phyloP scores from a whole-genome alignment of 192 early-diverging fungal species.

The Entomortierella beljakovae region DNA sequence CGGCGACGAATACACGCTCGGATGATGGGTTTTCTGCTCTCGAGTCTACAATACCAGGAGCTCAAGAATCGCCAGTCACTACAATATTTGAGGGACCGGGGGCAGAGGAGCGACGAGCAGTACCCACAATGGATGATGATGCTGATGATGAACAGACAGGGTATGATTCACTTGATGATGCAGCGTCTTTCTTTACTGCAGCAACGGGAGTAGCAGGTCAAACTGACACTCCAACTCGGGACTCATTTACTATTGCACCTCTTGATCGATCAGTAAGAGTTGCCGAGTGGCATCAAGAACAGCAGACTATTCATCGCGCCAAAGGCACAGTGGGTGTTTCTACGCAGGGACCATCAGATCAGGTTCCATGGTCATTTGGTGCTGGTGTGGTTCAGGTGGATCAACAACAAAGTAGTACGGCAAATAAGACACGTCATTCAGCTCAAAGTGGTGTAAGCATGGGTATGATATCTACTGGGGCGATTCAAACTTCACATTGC shows the following conservation, averaged over 20 bases:
- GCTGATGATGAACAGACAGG: slow-evolving; percentile 52
- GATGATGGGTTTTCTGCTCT: slow-evolving; percentile 22
- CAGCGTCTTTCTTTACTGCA: slow-evolving; percentile 50
- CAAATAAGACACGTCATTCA: slow-evolving; percentile 16
- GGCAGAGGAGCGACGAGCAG: slow-evolving; percentile 2
- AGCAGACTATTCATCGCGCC: slow-evolving; percentile 41
- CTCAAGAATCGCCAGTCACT: neutral
- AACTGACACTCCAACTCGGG: slow-evolving; percentile 35
- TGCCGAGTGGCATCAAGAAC: slow-evolving; percentile 52
- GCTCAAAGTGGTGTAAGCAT: slow-evolving; percentile 37
- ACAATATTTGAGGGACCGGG: neutral
- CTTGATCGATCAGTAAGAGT: slow-evolving; percentile 44
- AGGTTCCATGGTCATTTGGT: slow-evolving; percentile 36
- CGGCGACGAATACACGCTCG: slow-evolving; percentile 11
- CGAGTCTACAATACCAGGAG: neutral
- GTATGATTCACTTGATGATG: slow-evolving; percentile 51
- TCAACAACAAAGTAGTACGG: neutral
- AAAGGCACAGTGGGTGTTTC: slow-evolving; percentile 1
- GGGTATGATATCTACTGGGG: slow-evolving; percentile 6
- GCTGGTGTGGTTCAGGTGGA: slow-evolving; percentile 25
- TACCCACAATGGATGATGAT: slow-evolving; percentile 28
- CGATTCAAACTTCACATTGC: slow-evolving; percentile 4
- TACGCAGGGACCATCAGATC: too few species aligned
- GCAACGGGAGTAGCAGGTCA: slow-evolving; percentile 34
- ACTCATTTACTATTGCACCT: slow-evolving; percentile 30